A percentile compares a stretch with the other conserved stretches of the same genome.
These are phyloP conservation scores for Claviceps sorghi DNA, from an alignment of 2,329 filamentous ascomycete species.

Conservation along the genomic window DNA sequence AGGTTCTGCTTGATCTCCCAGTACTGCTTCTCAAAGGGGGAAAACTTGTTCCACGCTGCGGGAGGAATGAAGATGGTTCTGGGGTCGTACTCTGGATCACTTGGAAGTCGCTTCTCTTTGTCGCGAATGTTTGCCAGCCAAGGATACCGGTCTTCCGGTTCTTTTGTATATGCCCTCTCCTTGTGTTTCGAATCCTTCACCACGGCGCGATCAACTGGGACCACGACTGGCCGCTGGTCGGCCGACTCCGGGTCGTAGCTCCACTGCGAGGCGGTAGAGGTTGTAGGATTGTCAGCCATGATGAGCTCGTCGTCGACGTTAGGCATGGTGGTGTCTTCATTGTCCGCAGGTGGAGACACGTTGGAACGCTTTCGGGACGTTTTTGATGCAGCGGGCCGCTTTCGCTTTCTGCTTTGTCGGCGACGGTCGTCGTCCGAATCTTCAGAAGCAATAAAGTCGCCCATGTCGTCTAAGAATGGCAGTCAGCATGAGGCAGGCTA, in stretches of 20 bases:
- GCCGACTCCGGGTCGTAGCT: constrained; percentile 40
- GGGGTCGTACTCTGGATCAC: constrained; percentile 80
- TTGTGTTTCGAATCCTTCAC: constrained; percentile 25
- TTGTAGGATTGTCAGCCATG: constrained; percentile 40
- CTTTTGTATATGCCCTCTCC: constrained; percentile 62
- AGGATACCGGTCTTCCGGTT: constrained; percentile 73
- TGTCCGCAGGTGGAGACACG: constrained; percentile 26
- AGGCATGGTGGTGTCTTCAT: constrained; percentile 24
- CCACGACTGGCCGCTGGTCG: constrained; percentile 22
- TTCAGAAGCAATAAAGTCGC: constrained; percentile 77
- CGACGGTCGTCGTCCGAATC: constrained; percentile 55
- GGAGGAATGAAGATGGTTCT: constrained; percentile 84
- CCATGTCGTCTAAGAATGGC: constrained; percentile 47
- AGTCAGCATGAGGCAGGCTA: constrained; percentile 4
- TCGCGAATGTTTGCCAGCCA: constrained; percentile 83
- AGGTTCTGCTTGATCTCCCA: constrained; percentile 99
- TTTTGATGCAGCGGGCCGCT: constrained; percentile 43
- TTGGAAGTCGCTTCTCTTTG: constrained; percentile 63
- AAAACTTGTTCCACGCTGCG: constrained; percentile 65
- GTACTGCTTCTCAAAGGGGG: constrained; percentile 93
- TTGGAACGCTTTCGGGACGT: constrained; percentile 49
- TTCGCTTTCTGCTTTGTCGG: constrained; percentile 54
- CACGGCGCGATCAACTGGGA: constrained; percentile 16
- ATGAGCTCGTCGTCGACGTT: constrained; percentile 37
- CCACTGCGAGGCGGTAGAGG: constrained; percentile 74